Conservation (phyloP, 2,329 filamentous ascomycete genomes). For the Fusarium heterosporum region DNA sequence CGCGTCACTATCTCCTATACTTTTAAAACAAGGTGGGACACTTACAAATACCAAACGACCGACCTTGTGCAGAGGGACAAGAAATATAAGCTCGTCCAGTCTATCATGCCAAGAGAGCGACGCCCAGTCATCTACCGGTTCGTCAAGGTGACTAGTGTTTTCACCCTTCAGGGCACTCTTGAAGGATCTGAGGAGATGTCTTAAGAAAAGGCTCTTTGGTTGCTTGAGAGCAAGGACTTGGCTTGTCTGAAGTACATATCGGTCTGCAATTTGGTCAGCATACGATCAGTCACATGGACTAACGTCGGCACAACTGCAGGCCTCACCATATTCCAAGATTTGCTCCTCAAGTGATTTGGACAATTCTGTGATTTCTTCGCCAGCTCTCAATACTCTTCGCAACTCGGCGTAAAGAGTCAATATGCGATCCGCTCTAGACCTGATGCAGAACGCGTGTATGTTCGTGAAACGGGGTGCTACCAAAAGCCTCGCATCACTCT, state of each 20-base stretch:
- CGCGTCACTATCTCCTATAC: slow-evolving; percentile 2
- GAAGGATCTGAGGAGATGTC: not conserved
- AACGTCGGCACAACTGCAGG: not conserved
- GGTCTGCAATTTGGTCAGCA: not conserved
- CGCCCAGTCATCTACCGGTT: slow-evolving; percentile 15
- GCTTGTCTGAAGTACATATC: not conserved
- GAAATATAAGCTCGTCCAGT: slow-evolving; percentile 16
- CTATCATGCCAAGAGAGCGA: slow-evolving; percentile 6
- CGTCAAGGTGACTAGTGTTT: slow-evolving; percentile 1
- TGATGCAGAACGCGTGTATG: not conserved
- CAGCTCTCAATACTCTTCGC: not conserved
- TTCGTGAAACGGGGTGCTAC: slow-evolving; percentile 3
- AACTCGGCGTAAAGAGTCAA: not conserved
- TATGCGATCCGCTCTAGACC: not conserved
- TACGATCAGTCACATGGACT: not conserved
- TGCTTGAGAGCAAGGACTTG: slow-evolving; percentile 3
- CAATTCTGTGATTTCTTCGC: not conserved
- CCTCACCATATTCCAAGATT: not conserved
- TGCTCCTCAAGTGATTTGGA: not conserved
- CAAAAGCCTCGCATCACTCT: slow-evolving; percentile 8
- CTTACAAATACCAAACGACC: slow-evolving; percentile 13
- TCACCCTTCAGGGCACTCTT: not conserved
- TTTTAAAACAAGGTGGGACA: not conserved
- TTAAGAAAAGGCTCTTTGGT: slow-evolving; percentile 8
- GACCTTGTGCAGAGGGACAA: not conserved